A percentile compares a stretch with the other conserved stretches of the same genome.
phyloP scores from a whole-genome alignment of 2,329 filamentous ascomycete genomes.

The Talaromyces pinophilus region DNA sequence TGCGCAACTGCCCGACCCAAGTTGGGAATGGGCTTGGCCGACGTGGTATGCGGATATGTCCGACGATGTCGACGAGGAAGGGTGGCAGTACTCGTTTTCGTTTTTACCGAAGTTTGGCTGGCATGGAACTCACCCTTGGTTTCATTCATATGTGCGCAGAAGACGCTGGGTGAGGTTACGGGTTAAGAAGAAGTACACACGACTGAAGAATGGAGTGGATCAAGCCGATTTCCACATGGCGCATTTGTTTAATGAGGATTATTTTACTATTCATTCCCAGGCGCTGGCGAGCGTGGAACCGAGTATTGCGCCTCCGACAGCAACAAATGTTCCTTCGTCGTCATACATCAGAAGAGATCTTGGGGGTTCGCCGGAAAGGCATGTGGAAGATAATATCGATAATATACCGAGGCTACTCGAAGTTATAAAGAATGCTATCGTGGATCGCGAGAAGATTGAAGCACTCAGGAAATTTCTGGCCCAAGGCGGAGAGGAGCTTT shows the following conservation, averaged over 20 bases:
- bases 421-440: conserved; percentile 67
- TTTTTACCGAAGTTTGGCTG: conserved; percentile 75
- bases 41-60: conserved; percentile 75
- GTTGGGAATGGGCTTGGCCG: conserved; percentile 86
- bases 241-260: conserved; percentile 72
- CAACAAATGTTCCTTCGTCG: conserved; percentile 26
- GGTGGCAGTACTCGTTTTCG: conserved; percentile 94
- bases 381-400: conserved; percentile 55
- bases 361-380: conserved; percentile 49
- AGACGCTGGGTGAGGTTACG: conserved; percentile 84
- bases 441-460: conserved; percentile 90
- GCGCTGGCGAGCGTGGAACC: conserved; percentile 47
- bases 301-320: conserved; percentile 36
- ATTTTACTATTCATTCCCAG: conserved; percentile 73
- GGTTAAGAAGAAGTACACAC: conserved; percentile 57
- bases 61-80: conserved; percentile 81
- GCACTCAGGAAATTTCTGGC: conserved; percentile 79
- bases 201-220: conserved; percentile 26
- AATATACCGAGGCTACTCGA: conserved; percentile 70
- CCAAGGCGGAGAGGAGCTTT: conserved; percentile 72
- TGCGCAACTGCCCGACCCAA: conserved; percentile 89
- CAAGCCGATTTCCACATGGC: conserved; percentile 48
- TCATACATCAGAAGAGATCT: conserved; percentile 39
- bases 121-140: conserved; percentile 89
- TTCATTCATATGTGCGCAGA: conserved; percentile 89